These are phyloP conservation scores for Triticum timopheevii DNA, from an alignment of 176 grass and related monocot species.

Conservation along the genomic window DNA sequence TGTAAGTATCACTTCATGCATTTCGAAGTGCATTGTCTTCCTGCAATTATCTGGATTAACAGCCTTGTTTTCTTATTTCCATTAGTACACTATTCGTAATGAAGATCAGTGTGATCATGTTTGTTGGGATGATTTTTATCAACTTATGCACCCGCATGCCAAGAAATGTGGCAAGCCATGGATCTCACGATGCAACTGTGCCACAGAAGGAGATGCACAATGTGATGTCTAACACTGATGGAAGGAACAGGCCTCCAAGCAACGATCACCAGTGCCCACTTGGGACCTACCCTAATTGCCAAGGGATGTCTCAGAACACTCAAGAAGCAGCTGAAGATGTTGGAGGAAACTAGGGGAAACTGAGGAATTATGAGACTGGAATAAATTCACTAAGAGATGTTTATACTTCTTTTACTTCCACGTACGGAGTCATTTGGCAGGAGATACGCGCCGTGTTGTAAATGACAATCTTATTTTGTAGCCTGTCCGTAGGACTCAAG, in stretches of 20 bases:
- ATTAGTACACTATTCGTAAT: background rate
- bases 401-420: background rate
- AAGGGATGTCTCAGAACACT: conserved; percentile 5
- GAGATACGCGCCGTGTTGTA: background rate
- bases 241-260: conserved; percentile 37
- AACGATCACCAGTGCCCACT: conserved; percentile 46
- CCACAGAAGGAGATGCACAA: background rate
- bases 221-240: conserved; percentile 16
- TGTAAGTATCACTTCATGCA: background rate
- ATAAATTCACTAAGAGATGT: background rate
- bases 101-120: background rate
- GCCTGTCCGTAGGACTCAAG: background rate
- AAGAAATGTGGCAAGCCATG: background rate
- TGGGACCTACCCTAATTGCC: conserved; percentile 42
- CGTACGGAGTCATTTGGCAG: background rate
- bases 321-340: background rate
- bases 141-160: conserved; percentile 16
- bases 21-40: background rate
- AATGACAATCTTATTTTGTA: background rate
- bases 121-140: background rate
- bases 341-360: background rate
- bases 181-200: background rate
- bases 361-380: background rate
- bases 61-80: background rate
- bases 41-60: background rate